Evolutionary conservation across 352 stramenopile genomes (phyloP), one percentile per base, ranked within the genome.

Genomic region (Phytophthora cryptogea): DNA sequence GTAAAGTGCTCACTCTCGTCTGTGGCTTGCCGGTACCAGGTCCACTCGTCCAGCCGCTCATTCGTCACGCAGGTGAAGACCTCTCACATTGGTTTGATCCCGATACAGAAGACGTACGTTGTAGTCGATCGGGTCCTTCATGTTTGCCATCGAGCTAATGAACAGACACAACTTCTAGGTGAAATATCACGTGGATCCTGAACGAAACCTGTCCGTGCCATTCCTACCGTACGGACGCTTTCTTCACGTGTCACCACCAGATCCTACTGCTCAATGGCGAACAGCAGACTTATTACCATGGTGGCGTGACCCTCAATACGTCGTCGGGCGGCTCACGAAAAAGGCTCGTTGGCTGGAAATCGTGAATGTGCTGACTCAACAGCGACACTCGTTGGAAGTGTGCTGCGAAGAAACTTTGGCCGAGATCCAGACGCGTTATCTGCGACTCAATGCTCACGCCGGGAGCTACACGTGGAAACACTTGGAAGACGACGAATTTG

Each of bases 401-500:
- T 95, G 89, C 57, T 80, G 69, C 23, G 89, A 97, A 60, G 90
- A 97, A 50, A 94, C 90, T 8, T 78, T 97, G 20, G 66, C 80
- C 3, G 90, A 97, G 31, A 97, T 97, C 46, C 89, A 94, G 52
- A 77, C 67, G 20, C 86, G 92, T 30, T 98, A 97, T 68, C 61
- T 94, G 14, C 51, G 70, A 28, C 83, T 85, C 51, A 97, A 98
- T 62, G 78, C 86, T 8, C 92, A 98, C 54, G 91, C 91, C 13
- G 74, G 33, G 11, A 97, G 89, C 74, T 98, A 97, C 72, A 97
- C 90, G 45, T 98, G 92, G 92, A 98, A 97, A 63, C 73, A 72
- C 48, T 56, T 94, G 28, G 72, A 92, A 40, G 80, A 92, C 37
- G 79, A 85, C 59, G 83, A 90, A n/a, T 98, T 98, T 63, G 70